Evolutionary conservation across 106 monocot species (phyloP).

Genomic region (Dendrobium catenatum): DNA sequence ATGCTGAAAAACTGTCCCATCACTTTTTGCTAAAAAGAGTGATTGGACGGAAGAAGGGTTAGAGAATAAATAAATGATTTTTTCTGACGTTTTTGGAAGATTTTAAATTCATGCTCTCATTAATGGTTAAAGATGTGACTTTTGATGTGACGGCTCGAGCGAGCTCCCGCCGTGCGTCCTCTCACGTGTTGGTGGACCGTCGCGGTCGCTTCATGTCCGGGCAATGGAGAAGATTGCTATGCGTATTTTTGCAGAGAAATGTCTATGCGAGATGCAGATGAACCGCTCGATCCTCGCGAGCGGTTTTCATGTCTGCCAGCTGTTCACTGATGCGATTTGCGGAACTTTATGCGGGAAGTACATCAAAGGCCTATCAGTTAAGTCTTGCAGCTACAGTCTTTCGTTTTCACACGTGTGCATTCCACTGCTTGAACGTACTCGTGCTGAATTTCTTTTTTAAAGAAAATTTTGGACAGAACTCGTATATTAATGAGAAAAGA

Average conservation of each 20-base stretch:
- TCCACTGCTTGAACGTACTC: too few species aligned
- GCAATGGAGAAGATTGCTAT: background rate
- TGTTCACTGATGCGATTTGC: background rate
- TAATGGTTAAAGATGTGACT: slow-evolving; percentile 3
- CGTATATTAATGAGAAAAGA: too few species aligned
- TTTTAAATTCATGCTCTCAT: background rate
- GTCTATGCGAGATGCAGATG: background rate
- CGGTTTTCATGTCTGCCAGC: background rate
- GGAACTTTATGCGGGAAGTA: background rate
- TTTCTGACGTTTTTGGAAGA: background rate
- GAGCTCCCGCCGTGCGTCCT: background rate
- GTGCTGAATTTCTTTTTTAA: too few species aligned
- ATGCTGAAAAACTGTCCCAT: background rate
- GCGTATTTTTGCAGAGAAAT: background rate
- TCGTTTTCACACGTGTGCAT: too few species aligned
- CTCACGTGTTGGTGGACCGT: slow-evolving; percentile 7
- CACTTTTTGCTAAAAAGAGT: background rate
- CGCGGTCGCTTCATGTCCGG: background rate
- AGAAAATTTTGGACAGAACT: too few species aligned
- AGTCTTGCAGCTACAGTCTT: too few species aligned
- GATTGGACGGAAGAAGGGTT: background rate
- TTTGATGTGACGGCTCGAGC: slow-evolving; percentile 11
- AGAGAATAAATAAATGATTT: slow-evolving; percentile 3
- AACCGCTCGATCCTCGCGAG: background rate
- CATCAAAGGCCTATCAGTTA: too few species aligned